Base-by-base conservation (phyloP, 2,329 filamentous ascomycete species). In the Trichoderma cornu-damae region DNA sequence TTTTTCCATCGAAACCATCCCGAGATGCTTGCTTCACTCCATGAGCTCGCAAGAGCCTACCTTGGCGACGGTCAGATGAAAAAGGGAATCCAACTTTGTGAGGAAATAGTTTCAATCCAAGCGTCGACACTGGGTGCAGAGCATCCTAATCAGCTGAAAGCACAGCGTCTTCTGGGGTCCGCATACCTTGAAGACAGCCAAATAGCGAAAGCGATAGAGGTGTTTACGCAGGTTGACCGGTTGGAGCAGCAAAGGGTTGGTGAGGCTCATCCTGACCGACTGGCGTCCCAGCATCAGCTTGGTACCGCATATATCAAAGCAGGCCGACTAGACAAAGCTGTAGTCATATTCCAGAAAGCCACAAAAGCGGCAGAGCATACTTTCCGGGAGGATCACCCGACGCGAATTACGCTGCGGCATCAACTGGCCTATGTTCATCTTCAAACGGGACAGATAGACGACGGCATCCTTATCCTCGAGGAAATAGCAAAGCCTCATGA, bases 11-110 rank as follows among this genome's bases (percentile, higher is more conserved):
- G 48, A 24, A 26, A 38, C 11, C 51, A 61, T 20, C 57, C 50
- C 8, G 34, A 38, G 5, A 40, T 35, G 34, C 59, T 61, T 28
- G 30, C 16, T 6, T 57, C 57, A 9, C 30, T 46, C n/a, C 57
- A 59, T 26, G 42, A 28, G 22, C 59, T 61, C 30, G 59, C 38
- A 9, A 26, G 42, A 26, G 57, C 47, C 2, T 59, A 59, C 7
- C n/a, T 43, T 2, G 16, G 8, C 4, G 26, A 59, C 20, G 59
- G 59, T 12, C 59, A 59, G 16, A 24, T 61, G 12, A 37, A 35
- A 11, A 24, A 42, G 9, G 52, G 35, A 0, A 46, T 59, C 11
- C 12, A 24, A n/a, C 14, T 61, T 5, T 49, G 52, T 26, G 37
- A 59, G n/a, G 18, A 59, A 16, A 20, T 61, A 11, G 38, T 57